phyloP scores from a whole-genome alignment of 805 yeast species.

The Schizosaccharomyces pombe region ASM294v3 CU329670.1:514501-515000 shows the following conservation, averaged over 20 bases:
- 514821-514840: neutral
- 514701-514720: neutral
- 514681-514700: neutral
- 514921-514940: neutral
- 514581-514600: too few relatives aligned
- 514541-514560: too few relatives aligned
- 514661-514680: neutral
- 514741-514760: slow-evolving; percentile 1
- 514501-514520: too few relatives aligned
- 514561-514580: too few relatives aligned
- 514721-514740: neutral
- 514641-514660: too few relatives aligned
- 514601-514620: too few relatives aligned
- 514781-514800: neutral
- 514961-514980: neutral
- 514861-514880: neutral
- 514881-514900: neutral
- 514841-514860: slow-evolving; percentile 3
- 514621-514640: too few relatives aligned
- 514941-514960: neutral
- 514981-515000: neutral
- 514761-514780: neutral
- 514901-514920: neutral
- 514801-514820: neutral
- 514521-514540: too few relatives aligned